phyloP scores from a whole-genome alignment of 2,329 filamentous ascomycete genomes.

The Geosmithia flava region DNA sequence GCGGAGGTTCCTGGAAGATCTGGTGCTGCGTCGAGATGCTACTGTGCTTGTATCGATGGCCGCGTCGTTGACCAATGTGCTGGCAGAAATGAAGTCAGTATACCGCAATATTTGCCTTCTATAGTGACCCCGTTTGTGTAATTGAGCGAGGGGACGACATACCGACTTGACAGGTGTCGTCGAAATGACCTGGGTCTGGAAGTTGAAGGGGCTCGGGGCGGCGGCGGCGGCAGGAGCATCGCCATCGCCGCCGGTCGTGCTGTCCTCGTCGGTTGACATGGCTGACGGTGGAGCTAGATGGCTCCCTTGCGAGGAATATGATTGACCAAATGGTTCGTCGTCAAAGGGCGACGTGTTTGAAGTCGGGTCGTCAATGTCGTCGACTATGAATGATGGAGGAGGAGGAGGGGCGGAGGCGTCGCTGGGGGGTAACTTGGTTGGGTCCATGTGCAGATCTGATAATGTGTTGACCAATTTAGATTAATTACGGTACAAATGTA shows the following conservation, averaged over 20 bases:
- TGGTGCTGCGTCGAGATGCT: slow-evolving; percentile 81
- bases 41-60: slow-evolving; percentile 96
- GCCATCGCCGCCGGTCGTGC: slow-evolving; percentile 2
- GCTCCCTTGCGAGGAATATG: background rate
- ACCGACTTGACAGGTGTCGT: slow-evolving; percentile 69
- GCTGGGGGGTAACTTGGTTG: background rate
- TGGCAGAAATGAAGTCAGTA: slow-evolving; percentile 17
- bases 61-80: slow-evolving; percentile 83
- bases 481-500: background rate
- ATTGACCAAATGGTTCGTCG: background rate
- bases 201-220: slow-evolving; percentile 74
- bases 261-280: slow-evolving; percentile 10
- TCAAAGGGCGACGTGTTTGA: background rate
- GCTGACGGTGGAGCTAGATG: slow-evolving; percentile 13
- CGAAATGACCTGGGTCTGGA: slow-evolving; percentile 70
- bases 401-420: background rate
- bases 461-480: background rate
- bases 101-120: background rate
- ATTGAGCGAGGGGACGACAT: slow-evolving; percentile 15
- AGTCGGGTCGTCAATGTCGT: background rate
- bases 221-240: slow-evolving; percentile 11
- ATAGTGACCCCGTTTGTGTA: background rate
- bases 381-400: slow-evolving; percentile 2
- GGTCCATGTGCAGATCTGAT: background rate
- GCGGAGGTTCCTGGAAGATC: slow-evolving; percentile 88